Percentiles rank a stretch among this genome's conserved stretches.
phyloP scores from a whole-genome alignment of 768 basidiomycete genomes.

The Boletus pseudo-olivaceus region DNA sequence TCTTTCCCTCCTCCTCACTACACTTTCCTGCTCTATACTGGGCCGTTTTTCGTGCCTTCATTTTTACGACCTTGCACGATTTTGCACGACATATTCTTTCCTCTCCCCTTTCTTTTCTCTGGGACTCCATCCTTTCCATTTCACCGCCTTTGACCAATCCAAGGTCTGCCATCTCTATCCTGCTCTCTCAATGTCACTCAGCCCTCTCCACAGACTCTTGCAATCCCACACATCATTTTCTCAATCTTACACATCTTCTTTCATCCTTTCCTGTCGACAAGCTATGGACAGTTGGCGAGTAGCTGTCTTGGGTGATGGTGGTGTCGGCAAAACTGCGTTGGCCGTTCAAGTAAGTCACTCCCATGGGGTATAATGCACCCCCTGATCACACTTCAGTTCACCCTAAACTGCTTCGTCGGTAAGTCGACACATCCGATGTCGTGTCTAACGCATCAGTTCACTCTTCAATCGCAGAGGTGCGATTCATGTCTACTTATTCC shows the following conservation, averaged over 20 bases:
- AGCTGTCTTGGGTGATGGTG: slow-evolving; percentile 94
- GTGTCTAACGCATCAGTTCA: slow-evolving; percentile 13
- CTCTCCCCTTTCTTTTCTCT: slow-evolving; percentile 41
- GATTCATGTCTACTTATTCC: slow-evolving; percentile 14
- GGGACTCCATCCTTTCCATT: slow-evolving; percentile 24
- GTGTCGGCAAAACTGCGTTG: slow-evolving; percentile 95
- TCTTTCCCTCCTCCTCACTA: slow-evolving; percentile 22
- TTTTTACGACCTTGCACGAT: slow-evolving; percentile 66
- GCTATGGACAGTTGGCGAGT: slow-evolving; percentile 95
- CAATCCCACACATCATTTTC: slow-evolving; percentile 23
- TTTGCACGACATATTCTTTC: slow-evolving; percentile 59
- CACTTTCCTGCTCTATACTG: slow-evolving; percentile 24
- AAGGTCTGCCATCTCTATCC: slow-evolving; percentile 26
- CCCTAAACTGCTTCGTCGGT: slow-evolving; percentile 95
- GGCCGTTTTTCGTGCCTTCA: slow-evolving; percentile 32
- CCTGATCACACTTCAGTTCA: slow-evolving; percentile 62
- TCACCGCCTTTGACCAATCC: slow-evolving; percentile 31
- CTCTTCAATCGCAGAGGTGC: slow-evolving; percentile 48
- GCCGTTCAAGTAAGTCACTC: slow-evolving; percentile 77
- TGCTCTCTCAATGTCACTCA: slow-evolving; percentile 21
- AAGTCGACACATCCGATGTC: slow-evolving; percentile 31
- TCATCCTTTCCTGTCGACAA: slow-evolving; percentile 21
- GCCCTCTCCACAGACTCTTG: slow-evolving; percentile 11
- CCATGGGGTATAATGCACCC: background rate
- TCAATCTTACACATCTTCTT: slow-evolving; percentile 25